Conservation (phyloP, 225 moss, liverwort and hornwort species). For the Bryum argenteum region DNA sequence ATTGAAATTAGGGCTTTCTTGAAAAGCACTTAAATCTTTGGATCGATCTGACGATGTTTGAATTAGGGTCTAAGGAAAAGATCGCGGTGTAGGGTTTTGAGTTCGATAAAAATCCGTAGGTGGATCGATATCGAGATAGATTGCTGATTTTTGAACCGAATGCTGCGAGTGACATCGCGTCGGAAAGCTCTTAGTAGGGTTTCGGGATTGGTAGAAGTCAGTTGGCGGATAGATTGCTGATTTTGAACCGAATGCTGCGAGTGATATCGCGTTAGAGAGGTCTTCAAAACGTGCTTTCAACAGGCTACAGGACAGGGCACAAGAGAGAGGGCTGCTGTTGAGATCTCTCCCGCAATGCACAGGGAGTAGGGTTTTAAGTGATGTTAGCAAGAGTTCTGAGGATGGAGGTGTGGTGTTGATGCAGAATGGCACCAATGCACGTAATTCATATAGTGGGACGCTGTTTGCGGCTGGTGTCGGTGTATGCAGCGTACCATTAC, state of each 20-base stretch:
- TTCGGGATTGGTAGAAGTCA: no score
- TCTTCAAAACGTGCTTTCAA: no score
- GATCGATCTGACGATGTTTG: neutral
- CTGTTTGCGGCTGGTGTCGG: conserved; percentile 77
- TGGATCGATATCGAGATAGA: no score
- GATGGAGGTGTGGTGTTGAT: neutral
- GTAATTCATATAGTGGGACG: conserved; percentile 84
- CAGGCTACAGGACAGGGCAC: neutral
- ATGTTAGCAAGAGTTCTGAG: neutral
- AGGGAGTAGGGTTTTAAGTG: neutral
- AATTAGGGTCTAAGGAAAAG: conserved; percentile 30
- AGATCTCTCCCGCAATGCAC: no score
- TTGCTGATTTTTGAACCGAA: neutral
- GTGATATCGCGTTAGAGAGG: neutral
- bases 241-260: no score
- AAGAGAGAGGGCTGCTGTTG: neutral
- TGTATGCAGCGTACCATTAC: conserved; percentile 90
- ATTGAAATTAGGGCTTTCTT: neutral
- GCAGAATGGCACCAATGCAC: conserved; percentile 78
- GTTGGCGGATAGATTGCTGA: no score
- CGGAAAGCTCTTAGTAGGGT: no score
- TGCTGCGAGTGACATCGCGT: neutral
- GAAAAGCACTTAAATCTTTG: neutral
- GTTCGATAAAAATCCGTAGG: neutral
- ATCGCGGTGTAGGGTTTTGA: neutral